Evolutionary conservation across 202 grass and related monocot genomes (phyloP).

Genomic region (Setaria italica): DNA sequence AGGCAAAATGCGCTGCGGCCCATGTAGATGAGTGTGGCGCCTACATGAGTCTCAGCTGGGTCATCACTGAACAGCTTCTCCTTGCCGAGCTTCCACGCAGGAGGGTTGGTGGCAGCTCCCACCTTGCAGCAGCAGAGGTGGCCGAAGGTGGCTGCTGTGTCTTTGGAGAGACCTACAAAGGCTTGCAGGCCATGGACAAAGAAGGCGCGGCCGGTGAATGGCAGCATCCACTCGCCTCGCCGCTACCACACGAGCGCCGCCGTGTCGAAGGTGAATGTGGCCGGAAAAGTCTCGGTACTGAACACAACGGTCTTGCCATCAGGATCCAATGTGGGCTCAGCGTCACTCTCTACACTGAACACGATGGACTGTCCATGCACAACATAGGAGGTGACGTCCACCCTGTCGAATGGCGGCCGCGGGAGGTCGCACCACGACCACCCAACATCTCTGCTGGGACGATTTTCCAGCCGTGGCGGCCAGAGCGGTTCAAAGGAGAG

Average conservation of each 20-base stretch:
- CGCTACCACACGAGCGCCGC: not conserved
- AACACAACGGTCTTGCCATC: not conserved
- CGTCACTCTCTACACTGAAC: not conserved
- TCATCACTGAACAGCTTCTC: no score
- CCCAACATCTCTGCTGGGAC: fast-evolving
- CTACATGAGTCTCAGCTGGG: not conserved
- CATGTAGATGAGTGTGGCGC: not conserved
- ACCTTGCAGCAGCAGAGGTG: not conserved
- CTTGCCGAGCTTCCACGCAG: not conserved
- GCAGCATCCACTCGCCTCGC: not conserved
- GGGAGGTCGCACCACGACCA: not conserved
- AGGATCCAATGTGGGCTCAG: no score
- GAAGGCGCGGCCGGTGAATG: not conserved
- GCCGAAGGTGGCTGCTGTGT: not conserved
- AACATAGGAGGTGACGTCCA: not conserved
- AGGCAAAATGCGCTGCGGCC: not conserved
- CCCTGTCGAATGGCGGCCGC: not conserved
- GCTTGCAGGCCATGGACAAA: not conserved
- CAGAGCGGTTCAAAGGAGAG: not conserved
- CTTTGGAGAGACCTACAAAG: not conserved
- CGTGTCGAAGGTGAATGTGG: slow-evolving; percentile 25
- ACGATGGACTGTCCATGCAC: not conserved
- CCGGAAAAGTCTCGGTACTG: no score
- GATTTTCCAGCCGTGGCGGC: not conserved
- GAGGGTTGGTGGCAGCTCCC: fast-evolving